Base-by-base conservation (phyloP, 306 rosid species). In the Cicer judaicum region DNA sequence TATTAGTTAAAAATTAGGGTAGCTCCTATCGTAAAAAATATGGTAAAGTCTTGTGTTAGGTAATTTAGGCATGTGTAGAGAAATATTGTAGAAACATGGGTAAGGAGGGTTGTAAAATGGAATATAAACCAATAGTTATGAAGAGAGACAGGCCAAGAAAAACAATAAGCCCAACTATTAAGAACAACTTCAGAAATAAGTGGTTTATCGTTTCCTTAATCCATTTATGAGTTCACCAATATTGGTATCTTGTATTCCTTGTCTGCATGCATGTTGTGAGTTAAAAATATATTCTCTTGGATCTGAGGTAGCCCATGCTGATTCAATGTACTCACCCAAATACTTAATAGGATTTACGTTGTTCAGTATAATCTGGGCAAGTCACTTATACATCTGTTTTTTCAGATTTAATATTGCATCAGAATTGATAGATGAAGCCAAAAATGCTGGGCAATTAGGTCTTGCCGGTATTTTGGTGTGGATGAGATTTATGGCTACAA, bases 401-500 rank as follows among this genome's bases (percentile, higher is more conserved):
- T 66, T 56, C 93, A 94, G 99, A 78, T 94, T 90, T 84, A 94
- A 94, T 82, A 94, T 94, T 85, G 99, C 99, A 13, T 90, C 96
- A 11, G 97, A 92, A 81, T 85, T 94, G 85, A 75, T 79, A 15
- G 90, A 78, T 73, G 83, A 87, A 86, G 96, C 97, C 68, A 94
- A 85, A 84, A 88, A 85, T 44, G 85, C 89, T 76, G 97, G 97
- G 5, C 85, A 84, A 72, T 74, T 86, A 81, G 99, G 97, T 70
- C 84, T 94, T 67, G 95, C 93, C 0, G 97, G 89, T 40, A 86
- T 94, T 63, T 84, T 94, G 85, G 99, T 94, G 73, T 94, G 99
- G 99, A 90, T 92, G 97, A 88, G 99, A 82, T 94, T 91, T 84
- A 94, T 94, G 99, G 97, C 99, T 55, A 90, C 92, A 5, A 88